Evolutionary conservation across 768 basidiomycete genomes (phyloP).

Genomic region (Lentinus tigrinus): DNA sequence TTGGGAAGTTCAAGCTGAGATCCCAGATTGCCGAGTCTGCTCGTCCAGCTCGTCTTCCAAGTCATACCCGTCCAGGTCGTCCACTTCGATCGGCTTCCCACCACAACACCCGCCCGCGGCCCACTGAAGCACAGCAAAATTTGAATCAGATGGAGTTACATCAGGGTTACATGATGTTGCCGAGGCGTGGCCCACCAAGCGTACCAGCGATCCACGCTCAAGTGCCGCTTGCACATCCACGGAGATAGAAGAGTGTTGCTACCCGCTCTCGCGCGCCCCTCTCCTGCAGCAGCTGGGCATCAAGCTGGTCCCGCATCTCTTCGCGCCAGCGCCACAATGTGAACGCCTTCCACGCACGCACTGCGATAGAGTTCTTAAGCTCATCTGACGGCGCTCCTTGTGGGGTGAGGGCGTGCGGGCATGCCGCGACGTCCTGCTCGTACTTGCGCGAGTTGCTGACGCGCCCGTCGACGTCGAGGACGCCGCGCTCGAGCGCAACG

Average conservation of each 20-base stretch:
- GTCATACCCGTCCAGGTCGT: no score
- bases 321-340: conserved; percentile 53
- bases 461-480: conserved; percentile 53
- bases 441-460: conserved; percentile 34
- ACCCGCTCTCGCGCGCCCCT: conserved; percentile 44
- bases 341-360: conserved; percentile 57
- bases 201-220: no score
- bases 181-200: no score
- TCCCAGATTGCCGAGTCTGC: no score
- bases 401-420: background rate
- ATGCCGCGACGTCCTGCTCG: conserved; percentile 30
- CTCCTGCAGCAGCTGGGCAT: conserved; percentile 20
- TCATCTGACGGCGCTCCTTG: background rate
- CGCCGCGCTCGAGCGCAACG: conserved; percentile 47
- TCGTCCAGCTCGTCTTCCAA: no score
- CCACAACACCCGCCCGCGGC: no score
- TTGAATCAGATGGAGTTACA: no score
- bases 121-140: no score
- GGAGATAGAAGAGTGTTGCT: conserved; percentile 51
- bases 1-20: no score
- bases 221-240: conserved; percentile 18
- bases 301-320: conserved; percentile 23
- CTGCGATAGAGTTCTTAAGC: background rate
- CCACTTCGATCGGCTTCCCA: no score
- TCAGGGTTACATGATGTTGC: no score